A percentile compares a stretch with the other conserved stretches of the same genome.
phyloP scores from a whole-genome alignment of 2,329 filamentous ascomycete species.

The Diplodia corticola region DNA sequence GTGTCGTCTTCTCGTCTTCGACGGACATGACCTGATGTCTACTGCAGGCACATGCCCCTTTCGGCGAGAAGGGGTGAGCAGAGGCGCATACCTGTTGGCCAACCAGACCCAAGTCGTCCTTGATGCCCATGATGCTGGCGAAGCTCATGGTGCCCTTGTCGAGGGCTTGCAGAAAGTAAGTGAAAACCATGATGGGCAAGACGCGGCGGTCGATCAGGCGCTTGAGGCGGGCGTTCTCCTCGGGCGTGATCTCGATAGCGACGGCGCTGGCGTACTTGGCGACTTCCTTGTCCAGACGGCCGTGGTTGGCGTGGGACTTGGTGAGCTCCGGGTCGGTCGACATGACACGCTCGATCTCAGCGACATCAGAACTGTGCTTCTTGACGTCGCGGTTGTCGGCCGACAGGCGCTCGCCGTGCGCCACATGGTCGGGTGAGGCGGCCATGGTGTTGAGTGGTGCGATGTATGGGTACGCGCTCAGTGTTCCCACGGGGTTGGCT shows the following conservation, averaged over 20 bases:
- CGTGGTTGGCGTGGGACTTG: constrained; percentile 58
- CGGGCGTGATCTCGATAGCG: constrained; percentile 58
- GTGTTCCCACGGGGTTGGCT: neutral
- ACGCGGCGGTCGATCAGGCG: constrained; percentile 54
- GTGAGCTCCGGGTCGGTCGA: constrained; percentile 46
- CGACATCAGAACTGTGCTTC: constrained; percentile 39
- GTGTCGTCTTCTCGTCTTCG: neutral
- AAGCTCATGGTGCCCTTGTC: constrained; percentile 65
- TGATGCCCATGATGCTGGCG: constrained; percentile 63
- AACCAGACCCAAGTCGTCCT: constrained; percentile 60
- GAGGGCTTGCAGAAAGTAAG: constrained; percentile 64
- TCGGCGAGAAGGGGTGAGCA: neutral
- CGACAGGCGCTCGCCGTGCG: neutral
- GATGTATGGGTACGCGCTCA: neutral
- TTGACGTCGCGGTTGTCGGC: constrained; percentile 25
- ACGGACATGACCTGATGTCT: neutral
- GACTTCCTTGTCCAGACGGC: constrained; percentile 67
- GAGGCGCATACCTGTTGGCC: constrained; percentile 47
- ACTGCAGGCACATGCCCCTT: neutral
- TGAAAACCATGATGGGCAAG: constrained; percentile 57
- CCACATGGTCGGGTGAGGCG: constrained; percentile 1
- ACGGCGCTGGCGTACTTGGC: constrained; percentile 65
- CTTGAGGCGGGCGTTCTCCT: constrained; percentile 59
- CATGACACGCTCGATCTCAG: constrained; percentile 52
- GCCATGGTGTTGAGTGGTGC: neutral